phyloP scores from a whole-genome alignment of 73 alveolate species.

The Tetrahymena elliotti region DNA sequence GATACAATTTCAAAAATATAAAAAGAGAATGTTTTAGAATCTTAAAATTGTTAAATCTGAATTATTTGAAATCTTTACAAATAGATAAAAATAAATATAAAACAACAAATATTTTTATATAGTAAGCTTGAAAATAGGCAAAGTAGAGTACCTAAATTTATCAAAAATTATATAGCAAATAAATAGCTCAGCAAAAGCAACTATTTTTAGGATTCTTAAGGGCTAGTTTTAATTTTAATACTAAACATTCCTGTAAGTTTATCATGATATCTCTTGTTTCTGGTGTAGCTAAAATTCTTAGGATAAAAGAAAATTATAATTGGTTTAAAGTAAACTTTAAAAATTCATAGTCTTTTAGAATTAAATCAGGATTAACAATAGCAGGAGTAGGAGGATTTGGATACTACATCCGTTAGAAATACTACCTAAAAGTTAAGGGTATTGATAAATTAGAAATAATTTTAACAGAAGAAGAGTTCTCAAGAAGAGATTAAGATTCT shows the following conservation, averaged over 20 bases:
- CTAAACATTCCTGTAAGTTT: not conserved
- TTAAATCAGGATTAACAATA: not conserved
- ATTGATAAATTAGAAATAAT: not conserved
- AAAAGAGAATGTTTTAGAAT: not conserved
- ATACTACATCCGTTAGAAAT: not conserved
- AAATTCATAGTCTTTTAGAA: not conserved
- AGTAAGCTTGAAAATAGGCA: not conserved
- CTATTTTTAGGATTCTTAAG: not conserved
- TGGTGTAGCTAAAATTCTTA: not conserved
- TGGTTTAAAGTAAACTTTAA: not conserved
- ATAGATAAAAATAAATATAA: not conserved
- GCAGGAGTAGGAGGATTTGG: not conserved
- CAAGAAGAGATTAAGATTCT: not conserved
- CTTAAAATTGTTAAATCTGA: not conserved
- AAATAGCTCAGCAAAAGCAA: too few relatives aligned
- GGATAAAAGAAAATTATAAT: not conserved
- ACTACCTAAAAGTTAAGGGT: not conserved
- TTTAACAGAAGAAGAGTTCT: not conserved
- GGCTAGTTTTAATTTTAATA: not conserved
- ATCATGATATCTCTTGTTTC: not conserved
- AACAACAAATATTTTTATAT: not conserved
- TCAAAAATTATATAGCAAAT: not conserved
- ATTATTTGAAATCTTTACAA: not conserved
- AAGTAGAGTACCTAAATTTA: not conserved
- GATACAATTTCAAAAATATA: not conserved